Conservation (phyloP, 768 basidiomycete genomes). For the Collybia nuda region DNA sequence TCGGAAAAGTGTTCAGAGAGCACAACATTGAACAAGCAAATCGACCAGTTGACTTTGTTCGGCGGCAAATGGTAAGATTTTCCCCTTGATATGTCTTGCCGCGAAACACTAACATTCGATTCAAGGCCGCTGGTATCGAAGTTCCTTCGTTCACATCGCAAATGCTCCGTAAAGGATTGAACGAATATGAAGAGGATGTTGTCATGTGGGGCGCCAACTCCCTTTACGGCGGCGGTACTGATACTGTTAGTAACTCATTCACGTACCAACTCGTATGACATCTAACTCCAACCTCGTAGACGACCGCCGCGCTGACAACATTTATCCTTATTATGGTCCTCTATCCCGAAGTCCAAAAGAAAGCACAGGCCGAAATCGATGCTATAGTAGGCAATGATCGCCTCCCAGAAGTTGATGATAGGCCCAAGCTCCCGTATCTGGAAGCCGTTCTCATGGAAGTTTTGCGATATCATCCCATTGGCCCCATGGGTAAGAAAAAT, state of each 20-base stretch:
- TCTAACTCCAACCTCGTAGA: constrained; percentile 1
- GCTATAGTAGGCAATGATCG: constrained; percentile 10
- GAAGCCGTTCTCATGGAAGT: constrained; percentile 12
- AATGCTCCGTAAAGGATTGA: constrained; percentile 12
- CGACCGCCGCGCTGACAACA: constrained; percentile 15
- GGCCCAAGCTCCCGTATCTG: constrained; percentile 12
- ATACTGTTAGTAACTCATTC: constrained; percentile 7
- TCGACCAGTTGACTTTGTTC: constrained; percentile 16
- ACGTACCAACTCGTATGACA: not conserved
- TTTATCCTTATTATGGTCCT: constrained; percentile 40
- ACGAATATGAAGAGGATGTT: constrained; percentile 12
- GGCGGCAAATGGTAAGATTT: constrained; percentile 14
- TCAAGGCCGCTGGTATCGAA: constrained; percentile 10
- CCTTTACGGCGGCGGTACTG: constrained; percentile 15
- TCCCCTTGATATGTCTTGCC: not conserved
- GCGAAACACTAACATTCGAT: not conserved
- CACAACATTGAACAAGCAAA: constrained; percentile 16
- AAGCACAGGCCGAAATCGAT: constrained; percentile 27
- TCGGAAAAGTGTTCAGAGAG: constrained; percentile 9
- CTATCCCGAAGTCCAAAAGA: constrained; percentile 34
- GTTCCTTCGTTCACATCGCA: constrained; percentile 14
- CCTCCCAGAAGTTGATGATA: constrained; percentile 11
- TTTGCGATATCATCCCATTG: constrained; percentile 15
- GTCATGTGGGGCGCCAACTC: constrained; percentile 15
- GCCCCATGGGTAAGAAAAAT: constrained; percentile 17